Conservation (phyloP, 805 yeast genomes). For the Hanseniaspora lachancei region DNA sequence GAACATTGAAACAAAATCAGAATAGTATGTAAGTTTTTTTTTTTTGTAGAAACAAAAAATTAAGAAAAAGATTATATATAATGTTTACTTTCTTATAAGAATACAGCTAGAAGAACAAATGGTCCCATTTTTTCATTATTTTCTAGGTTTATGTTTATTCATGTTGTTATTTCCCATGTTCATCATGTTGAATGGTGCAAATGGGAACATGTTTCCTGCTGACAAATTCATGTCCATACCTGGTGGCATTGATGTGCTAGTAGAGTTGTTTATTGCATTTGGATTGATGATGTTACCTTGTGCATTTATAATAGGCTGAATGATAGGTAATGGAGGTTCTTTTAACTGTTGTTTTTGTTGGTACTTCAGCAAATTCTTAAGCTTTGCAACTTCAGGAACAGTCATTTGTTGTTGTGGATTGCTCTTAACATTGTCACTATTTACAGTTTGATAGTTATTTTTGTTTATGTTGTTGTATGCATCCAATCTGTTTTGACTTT, state of each 20-base stretch:
- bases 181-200: slow-evolving; percentile 12
- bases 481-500: slow-evolving; percentile 27
- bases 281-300: slow-evolving; percentile 8
- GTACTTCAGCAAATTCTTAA: slow-evolving; percentile 8
- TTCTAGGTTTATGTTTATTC: not conserved
- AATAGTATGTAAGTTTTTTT: not conserved
- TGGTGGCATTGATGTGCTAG: not conserved
- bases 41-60: not conserved
- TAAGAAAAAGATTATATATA: not conserved
- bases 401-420: slow-evolving; percentile 3
- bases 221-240: not conserved
- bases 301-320: slow-evolving; percentile 7
- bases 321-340: slow-evolving; percentile 13
- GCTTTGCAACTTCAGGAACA: slow-evolving; percentile 7
- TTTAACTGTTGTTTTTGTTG: slow-evolving; percentile 13
- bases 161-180: slow-evolving; percentile 2
- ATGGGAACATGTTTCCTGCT: slow-evolving; percentile 2
- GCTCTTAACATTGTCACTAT: not conserved
- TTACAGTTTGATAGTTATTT: slow-evolving; percentile 8
- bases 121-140: not conserved
- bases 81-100: not conserved
- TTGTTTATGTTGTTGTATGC: slow-evolving; percentile 17
- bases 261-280: slow-evolving; percentile 2
- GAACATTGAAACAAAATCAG: not conserved
- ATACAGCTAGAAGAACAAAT: not conserved